phyloP scores from a whole-genome alignment of 768 basidiomycete genomes.

The Mycena rebaudengoi region DNA sequence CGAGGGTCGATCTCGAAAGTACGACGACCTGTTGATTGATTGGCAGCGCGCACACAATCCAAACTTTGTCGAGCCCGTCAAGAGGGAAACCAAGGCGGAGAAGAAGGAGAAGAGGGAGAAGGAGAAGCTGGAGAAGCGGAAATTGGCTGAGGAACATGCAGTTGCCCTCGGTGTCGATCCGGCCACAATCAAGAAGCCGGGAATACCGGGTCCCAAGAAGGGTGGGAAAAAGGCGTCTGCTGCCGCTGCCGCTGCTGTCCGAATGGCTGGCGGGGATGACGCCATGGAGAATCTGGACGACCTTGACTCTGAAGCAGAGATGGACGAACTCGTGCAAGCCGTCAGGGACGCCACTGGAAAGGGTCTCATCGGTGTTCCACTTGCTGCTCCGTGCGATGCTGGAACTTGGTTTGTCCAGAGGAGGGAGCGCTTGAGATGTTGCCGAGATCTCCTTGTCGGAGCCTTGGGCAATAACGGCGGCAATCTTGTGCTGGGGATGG shows the following conservation, averaged over 20 bases:
- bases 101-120: conserved; percentile 85
- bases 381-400: conserved; percentile 78
- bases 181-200: conserved; percentile 52
- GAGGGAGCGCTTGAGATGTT: conserved; percentile 69
- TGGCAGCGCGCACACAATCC: conserved; percentile 92
- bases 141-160: conserved; percentile 73
- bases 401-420: conserved; percentile 86
- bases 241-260: conserved; percentile 58
- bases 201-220: conserved; percentile 59
- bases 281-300: conserved; percentile 77
- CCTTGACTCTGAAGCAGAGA: conserved; percentile 85
- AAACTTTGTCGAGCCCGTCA: conserved; percentile 88
- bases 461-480: conserved; percentile 56
- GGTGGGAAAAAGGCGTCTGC: conserved; percentile 68
- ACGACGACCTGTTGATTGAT: conserved; percentile 89
- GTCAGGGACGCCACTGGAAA: conserved; percentile 63
- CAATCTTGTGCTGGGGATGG: conserved; percentile 38
- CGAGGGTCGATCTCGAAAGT: conserved; percentile 80
- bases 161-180: conserved; percentile 65
- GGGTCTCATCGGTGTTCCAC: conserved; percentile 68
- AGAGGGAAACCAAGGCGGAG: conserved; percentile 86
- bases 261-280: conserved; percentile 65
- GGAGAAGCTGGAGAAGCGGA: conserved; percentile 86
- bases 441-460: conserved; percentile 64
- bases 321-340: conserved; percentile 75